These are phyloP conservation scores for Dorcoceras hygrometricum DNA, from an alignment of 257 asterid genomes.

Conservation along the genomic window DNA sequence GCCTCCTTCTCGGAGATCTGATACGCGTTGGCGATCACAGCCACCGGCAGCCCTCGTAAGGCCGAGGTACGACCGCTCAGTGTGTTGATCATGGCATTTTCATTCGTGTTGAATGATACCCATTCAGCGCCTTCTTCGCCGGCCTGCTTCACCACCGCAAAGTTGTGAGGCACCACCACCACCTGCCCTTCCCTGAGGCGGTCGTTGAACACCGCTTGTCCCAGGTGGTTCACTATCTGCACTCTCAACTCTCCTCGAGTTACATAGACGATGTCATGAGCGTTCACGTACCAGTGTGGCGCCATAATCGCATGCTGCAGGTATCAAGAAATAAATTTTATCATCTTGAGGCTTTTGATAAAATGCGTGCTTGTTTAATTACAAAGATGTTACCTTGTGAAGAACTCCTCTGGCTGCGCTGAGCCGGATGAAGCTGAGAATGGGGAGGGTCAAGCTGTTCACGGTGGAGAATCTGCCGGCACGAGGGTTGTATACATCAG, in stretches of 20 bases:
- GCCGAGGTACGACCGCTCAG: constrained; percentile 68
- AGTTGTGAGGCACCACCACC: constrained; percentile 63
- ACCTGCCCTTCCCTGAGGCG: constrained; percentile 47
- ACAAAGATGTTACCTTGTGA: constrained; percentile 42
- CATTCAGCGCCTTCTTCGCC: constrained; percentile 56
- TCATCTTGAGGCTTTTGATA: neutral
- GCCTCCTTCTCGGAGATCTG: constrained; percentile 55
- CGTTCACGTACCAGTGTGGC: constrained; percentile 66
- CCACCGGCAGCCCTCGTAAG: constrained; percentile 49
- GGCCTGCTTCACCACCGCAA: constrained; percentile 57
- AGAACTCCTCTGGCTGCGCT: constrained; percentile 62
- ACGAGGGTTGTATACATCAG: constrained; percentile 61
- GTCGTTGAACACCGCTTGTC: constrained; percentile 54
- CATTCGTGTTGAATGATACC: constrained; percentile 71
- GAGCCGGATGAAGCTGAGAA: constrained; percentile 54
- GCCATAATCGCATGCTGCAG: constrained; percentile 53
- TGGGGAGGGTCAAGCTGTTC: constrained; percentile 53
- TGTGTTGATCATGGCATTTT: constrained; percentile 65
- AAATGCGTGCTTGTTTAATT: no score
- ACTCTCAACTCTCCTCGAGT: constrained; percentile 48
- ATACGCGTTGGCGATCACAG: constrained; percentile 46
- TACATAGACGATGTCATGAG: constrained; percentile 48
- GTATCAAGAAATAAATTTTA: neutral
- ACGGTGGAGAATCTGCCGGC: constrained; percentile 63
- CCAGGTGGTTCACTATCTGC: constrained; percentile 66